These are phyloP conservation scores for Linum usitatissimum DNA, from an alignment of 345 rosid genomes.

Conservation along the genomic window DNA sequence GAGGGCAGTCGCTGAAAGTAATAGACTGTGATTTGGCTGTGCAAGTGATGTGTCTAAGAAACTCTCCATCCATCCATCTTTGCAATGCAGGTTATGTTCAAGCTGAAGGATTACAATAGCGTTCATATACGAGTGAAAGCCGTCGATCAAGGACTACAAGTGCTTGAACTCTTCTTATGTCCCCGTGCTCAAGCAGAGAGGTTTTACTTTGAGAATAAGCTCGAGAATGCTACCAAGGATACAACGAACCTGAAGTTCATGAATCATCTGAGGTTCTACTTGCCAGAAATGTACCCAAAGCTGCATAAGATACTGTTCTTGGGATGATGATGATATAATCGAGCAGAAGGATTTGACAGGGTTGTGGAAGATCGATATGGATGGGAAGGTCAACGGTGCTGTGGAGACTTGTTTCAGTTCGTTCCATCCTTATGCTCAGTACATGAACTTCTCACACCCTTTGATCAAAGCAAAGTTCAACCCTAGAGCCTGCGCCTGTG, in stretches of 20 bases:
- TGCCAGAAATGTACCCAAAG: constrained; percentile 91
- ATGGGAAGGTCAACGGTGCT: constrained; percentile 95
- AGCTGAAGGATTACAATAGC: constrained; percentile 76
- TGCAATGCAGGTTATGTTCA: constrained; percentile 98
- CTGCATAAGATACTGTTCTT: constrained; percentile 76
- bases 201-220: constrained; percentile 90
- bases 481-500: constrained; percentile 98
- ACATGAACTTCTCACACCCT: constrained; percentile 97
- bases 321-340: constrained; percentile 92
- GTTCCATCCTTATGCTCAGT: constrained; percentile 89
- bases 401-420: constrained; percentile 97
- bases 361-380: constrained; percentile 93
- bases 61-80: too few species aligned
- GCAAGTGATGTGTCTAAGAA: too few species aligned
- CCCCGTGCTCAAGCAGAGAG: constrained; percentile 79
- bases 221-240: constrained; percentile 87
- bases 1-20: too few species aligned
- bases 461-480: constrained; percentile 86
- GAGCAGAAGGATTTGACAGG: constrained; percentile 96
- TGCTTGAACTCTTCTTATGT: constrained; percentile 90
- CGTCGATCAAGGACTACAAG: constrained; percentile 85
- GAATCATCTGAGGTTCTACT: constrained; percentile 89
- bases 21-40: too few species aligned
- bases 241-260: constrained; percentile 91
- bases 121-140: constrained; percentile 94